phyloP scores from a whole-genome alignment of 2,329 filamentous ascomycete species.

The Colletotrichum tabaci region DNA sequence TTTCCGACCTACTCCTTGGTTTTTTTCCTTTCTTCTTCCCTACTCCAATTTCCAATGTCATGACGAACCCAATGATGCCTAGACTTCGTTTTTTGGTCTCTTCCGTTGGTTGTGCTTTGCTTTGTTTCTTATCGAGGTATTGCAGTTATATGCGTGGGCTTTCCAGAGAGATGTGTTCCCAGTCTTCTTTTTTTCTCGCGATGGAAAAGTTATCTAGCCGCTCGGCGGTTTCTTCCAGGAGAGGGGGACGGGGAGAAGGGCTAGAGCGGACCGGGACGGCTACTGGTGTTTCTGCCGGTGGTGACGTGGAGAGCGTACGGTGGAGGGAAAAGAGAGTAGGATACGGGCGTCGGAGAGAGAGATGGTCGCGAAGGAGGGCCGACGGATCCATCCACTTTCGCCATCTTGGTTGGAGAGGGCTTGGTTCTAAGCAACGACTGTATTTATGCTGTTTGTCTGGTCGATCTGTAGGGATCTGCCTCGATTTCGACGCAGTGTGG shows the following conservation, averaged over 20 bases:
- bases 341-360: neutral
- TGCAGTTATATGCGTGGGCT: neutral
- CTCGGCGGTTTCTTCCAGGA: neutral
- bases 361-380: neutral
- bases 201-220: slow-evolving; percentile 10
- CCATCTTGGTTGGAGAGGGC: neutral
- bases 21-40: too few relatives aligned
- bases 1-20: too few relatives aligned
- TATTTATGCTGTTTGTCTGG: too few relatives aligned
- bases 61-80: slow-evolving; percentile 2
- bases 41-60: neutral
- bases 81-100: slow-evolving; percentile 1
- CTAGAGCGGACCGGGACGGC: neutral
- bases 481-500: neutral
- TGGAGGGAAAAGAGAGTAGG: neutral
- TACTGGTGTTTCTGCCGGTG: neutral
- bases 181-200: neutral
- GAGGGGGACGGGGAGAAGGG: neutral
- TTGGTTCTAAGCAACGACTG: neutral
- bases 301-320: neutral
- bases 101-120: neutral
- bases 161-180: neutral
- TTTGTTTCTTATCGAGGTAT: neutral
- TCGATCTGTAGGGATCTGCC: too few relatives aligned
- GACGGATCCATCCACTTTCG: neutral